These are phyloP conservation scores for Pythium volutum DNA, from an alignment of 352 stramenopile genomes.

Conservation along the genomic window DNA sequence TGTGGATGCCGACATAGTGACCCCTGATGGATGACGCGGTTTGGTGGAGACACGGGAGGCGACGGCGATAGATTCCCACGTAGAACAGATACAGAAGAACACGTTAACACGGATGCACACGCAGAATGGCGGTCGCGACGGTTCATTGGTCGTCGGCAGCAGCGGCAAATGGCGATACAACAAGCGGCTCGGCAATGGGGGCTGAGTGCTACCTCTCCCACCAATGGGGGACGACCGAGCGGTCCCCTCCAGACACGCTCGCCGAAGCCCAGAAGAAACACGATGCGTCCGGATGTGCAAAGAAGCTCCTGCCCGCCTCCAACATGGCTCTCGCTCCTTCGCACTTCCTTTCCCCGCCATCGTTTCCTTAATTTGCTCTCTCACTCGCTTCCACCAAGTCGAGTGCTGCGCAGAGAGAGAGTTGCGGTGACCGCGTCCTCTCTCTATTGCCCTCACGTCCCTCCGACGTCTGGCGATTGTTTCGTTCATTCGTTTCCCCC, in stretches of 20 bases:
- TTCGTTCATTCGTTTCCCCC: slow-evolving; percentile 1
- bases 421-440: not conserved
- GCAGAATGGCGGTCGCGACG: slow-evolving; percentile 8
- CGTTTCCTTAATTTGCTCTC: not conserved
- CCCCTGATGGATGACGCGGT: slow-evolving; percentile 70
- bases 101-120: slow-evolving; percentile 56
- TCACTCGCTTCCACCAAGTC: slow-evolving; percentile 20
- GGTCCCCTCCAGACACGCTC: slow-evolving; percentile 1
- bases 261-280: not conserved
- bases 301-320: slow-evolving; percentile 12
- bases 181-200: not conserved
- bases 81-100: slow-evolving; percentile 84
- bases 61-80: slow-evolving; percentile 19
- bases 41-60: not conserved
- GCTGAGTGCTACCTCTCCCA: not conserved
- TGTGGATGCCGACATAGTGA: slow-evolving; percentile 99
- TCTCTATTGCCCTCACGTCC: not conserved
- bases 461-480: not conserved
- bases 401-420: slow-evolving; percentile 4
- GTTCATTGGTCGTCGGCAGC: slow-evolving; percentile 11
- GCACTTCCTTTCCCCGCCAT: not conserved
- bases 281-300: not conserved
- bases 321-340: slow-evolving; percentile 13
- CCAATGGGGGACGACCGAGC: not conserved
- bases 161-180: not conserved